Base-by-base conservation (phyloP, 2,329 filamentous ascomycete genomes). In the Aureobasidium sp. region DNA sequence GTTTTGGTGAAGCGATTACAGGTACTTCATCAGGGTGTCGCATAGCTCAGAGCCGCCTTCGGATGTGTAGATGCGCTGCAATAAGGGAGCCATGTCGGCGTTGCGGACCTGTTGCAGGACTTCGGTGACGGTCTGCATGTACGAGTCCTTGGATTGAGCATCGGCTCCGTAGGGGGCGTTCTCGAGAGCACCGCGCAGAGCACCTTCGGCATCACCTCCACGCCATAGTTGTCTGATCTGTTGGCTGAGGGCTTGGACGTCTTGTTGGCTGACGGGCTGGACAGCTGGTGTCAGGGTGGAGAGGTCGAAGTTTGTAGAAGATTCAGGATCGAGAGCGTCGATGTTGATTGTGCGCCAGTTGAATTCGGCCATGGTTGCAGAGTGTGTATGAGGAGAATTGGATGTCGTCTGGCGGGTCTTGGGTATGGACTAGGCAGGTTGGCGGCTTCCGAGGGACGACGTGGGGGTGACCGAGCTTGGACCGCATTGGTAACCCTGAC, bases 21-120 rank as follows among this genome's bases (percentile, higher is more conserved):
- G 81, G 77, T 97, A 99, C 80, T 99, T 99, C 90, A 96, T 96
- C 74, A 99, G 79, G 57, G 93, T 91, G 75, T 99, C 94, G 67
- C 96, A 79, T 64, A 89, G 82, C 76, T 97, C 94, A 64, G 85
- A 85, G 31, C 94, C 94, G 64, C 89, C 89, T 56, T 89, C 85
- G 12, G 87, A 85, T 63, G 79, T 80, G 77, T 94, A 91, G 70
- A 97, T 88, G 62, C 86, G 84, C 76, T 87, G 85, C 67, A 99
- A 80, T 70, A 97, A 85, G 15, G 90, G 89, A 66, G 87, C 91
- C 90, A 97, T 97, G 69, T 99, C 94, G 69, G 89, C 89, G 71
- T 94, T 91, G 74, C 96, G 92, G 77, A 97, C 97, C 22, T 91
- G 94, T 76, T 96, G 92, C 67, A 99, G 81, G 63, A 97, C 92